phyloP scores from a whole-genome alignment of 345 rosid species.

The Theobroma cacao region DNA sequence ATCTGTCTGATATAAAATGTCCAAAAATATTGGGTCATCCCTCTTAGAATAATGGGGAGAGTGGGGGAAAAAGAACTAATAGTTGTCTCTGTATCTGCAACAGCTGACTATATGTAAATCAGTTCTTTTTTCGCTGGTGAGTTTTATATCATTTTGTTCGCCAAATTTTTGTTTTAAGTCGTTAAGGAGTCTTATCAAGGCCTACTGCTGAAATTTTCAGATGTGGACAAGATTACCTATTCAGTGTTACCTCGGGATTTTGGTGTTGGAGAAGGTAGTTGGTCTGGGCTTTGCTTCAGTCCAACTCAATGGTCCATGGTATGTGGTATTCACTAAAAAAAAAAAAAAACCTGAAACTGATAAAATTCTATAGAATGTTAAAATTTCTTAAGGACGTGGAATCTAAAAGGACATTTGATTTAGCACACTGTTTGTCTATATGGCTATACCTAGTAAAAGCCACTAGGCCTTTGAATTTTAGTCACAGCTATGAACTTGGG shows the following conservation, averaged over 20 bases:
- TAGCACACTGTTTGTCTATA: neutral
- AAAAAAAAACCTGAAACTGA: neutral
- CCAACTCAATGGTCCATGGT: constrained; percentile 68
- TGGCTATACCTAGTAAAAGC: neutral
- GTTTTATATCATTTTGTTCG: neutral
- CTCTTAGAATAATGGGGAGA: neutral
- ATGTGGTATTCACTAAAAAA: constrained; percentile 4
- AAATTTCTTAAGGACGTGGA: neutral
- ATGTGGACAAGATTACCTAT: constrained; percentile 48
- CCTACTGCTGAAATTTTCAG: constrained; percentile 34
- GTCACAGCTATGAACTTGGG: neutral
- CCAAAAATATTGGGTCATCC: neutral
- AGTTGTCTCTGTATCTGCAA: neutral
- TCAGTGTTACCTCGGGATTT: constrained; percentile 60
- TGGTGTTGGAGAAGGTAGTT: constrained; percentile 74
- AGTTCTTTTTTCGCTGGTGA: neutral
- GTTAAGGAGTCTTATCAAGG: constrained; percentile 20
- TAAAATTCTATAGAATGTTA: neutral
- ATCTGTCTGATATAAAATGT: neutral
- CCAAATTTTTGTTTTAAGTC: neutral
- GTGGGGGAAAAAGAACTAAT: neutral
- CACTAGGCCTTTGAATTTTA: constrained; percentile 9
- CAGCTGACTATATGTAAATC: neutral
- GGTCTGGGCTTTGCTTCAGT: constrained; percentile 76
- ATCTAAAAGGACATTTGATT: constrained; percentile 1